Conservation (phyloP, 1,284 basidiomycete species). For the Sphaerobolus stellatus region DNA sequence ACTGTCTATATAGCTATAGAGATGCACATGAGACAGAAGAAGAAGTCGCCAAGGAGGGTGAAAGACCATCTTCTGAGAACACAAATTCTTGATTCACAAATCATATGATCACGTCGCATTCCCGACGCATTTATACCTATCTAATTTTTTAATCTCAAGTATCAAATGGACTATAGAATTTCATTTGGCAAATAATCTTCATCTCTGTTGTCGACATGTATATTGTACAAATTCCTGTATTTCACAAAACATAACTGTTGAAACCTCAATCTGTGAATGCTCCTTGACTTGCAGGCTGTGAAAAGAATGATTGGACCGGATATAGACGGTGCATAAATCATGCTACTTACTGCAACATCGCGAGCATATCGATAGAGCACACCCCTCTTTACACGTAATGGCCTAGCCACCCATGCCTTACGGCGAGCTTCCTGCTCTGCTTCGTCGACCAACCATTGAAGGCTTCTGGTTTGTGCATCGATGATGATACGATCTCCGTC, state of each 20-base stretch:
- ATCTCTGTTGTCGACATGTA: neutral
- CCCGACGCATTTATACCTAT: too few relatives aligned
- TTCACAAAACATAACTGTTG: slow-evolving; percentile 24
- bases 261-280: slow-evolving; percentile 64
- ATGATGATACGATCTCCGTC: slow-evolving; percentile 89
- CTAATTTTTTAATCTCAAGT: too few relatives aligned
- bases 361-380: slow-evolving; percentile 74
- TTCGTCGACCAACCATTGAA: slow-evolving; percentile 81
- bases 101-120: too few relatives aligned
- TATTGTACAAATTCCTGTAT: neutral
- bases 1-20: too few relatives aligned
- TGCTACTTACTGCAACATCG: slow-evolving; percentile 69
- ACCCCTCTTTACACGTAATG: slow-evolving; percentile 71
- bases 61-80: too few relatives aligned
- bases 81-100: too few relatives aligned
- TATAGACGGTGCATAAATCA: neutral
- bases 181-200: too few relatives aligned
- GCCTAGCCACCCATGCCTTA: slow-evolving; percentile 66
- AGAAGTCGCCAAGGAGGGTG: too few relatives aligned
- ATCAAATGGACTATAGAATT: too few relatives aligned
- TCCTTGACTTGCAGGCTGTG: slow-evolving; percentile 69
- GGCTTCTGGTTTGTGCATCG: slow-evolving; percentile 75
- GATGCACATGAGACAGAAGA: too few relatives aligned
- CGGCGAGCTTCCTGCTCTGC: slow-evolving; percentile 73
- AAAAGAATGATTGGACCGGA: slow-evolving; percentile 1